A percentile compares a stretch with the other conserved stretches of the same genome.
Conservation (phyloP, 2,329 filamentous ascomycete genomes). For the Fusarium solani-melongenae region DNA sequence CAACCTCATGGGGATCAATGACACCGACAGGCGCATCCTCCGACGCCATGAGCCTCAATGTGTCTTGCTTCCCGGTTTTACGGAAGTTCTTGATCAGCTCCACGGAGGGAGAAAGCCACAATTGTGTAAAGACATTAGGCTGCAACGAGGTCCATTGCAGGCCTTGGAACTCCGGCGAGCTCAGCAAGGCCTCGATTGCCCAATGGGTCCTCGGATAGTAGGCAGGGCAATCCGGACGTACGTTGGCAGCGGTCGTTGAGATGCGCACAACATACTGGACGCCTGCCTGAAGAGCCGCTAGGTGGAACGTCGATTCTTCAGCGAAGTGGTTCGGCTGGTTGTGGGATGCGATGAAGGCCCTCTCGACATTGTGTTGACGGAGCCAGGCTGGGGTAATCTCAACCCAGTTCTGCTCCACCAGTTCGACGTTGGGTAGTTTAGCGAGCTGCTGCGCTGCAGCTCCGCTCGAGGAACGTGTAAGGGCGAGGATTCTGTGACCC, state of each 20-base stretch:
- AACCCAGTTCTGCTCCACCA: constrained; percentile 50
- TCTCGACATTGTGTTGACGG: constrained; percentile 47
- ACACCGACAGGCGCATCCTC: constrained; percentile 46
- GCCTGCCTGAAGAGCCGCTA: constrained; percentile 48
- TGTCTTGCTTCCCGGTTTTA: constrained; percentile 45
- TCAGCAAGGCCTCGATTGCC: constrained; percentile 54
- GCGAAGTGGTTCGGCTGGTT: constrained; percentile 51
- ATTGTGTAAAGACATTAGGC: constrained; percentile 42
- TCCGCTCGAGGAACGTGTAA: constrained; percentile 25
- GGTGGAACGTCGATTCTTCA: constrained; percentile 52
- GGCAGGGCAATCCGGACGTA: constrained; percentile 46
- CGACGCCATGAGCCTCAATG: constrained; percentile 43
- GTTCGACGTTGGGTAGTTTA: constrained; percentile 47
- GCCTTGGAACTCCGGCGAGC: constrained; percentile 47
- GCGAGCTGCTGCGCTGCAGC: constrained; percentile 44
- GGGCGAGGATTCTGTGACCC: constrained; percentile 23
- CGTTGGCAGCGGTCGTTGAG: constrained; percentile 51
- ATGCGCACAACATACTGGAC: constrained; percentile 56
- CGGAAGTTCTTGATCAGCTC: constrained; percentile 49
- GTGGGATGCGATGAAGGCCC: constrained; percentile 55
- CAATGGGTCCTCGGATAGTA: constrained; percentile 54
- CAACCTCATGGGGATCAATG: constrained; percentile 49
- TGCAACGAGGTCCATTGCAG: constrained; percentile 55
- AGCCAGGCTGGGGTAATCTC: constrained; percentile 54
- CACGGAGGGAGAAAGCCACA: constrained; percentile 38